Evolutionary conservation across 148 eudicot genomes (phyloP).

Genomic region (Amaranthus cruentus): DNA sequence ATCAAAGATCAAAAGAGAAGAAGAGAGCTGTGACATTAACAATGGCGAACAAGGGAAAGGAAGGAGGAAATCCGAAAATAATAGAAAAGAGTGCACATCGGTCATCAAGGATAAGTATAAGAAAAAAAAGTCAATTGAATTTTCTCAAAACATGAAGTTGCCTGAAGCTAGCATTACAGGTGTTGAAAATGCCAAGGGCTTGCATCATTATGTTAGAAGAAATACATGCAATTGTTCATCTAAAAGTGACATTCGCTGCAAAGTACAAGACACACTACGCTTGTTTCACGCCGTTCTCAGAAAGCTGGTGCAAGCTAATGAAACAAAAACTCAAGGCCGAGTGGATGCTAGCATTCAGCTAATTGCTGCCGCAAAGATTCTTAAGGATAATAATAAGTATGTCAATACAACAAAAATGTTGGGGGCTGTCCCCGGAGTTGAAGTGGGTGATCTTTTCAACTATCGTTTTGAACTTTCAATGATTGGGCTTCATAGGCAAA

Average conservation of each 20-base stretch:
- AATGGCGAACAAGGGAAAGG: constrained; percentile 7
- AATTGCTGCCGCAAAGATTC: constrained; percentile 44
- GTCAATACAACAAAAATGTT: constrained; percentile 34
- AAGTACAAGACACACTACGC: constrained; percentile 63
- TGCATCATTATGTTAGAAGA: constrained; percentile 15
- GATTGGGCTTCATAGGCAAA: constrained; percentile 71
- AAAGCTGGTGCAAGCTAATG: constrained; percentile 68
- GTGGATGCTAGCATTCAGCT: constrained; percentile 34
- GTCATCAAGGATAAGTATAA: constrained; percentile 17
- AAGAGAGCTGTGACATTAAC: constrained; percentile 8
- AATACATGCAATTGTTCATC: constrained; percentile 28
- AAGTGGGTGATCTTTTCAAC: constrained; percentile 83
- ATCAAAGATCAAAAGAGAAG: constrained; percentile 12
- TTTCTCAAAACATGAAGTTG: constrained; percentile 2
- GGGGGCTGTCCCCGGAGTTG: constrained; percentile 80
- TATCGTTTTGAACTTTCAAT: constrained; percentile 75
- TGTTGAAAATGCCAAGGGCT: constrained; percentile 18
- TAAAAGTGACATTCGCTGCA: constrained; percentile 47
- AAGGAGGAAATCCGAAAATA: constrained; percentile 11
- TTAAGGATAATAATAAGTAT: constrained; percentile 52
- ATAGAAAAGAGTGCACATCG: neutral
- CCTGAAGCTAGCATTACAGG: constrained; percentile 10
- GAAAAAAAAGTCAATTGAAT: constrained; percentile 20
- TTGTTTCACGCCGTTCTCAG: constrained; percentile 57
- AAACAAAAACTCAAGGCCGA: constrained; percentile 31